A percentile compares a stretch with the other conserved stretches of the same genome.
phyloP scores from a whole-genome alignment of 345 rosid genomes.

The Hypericum perforatum region DNA sequence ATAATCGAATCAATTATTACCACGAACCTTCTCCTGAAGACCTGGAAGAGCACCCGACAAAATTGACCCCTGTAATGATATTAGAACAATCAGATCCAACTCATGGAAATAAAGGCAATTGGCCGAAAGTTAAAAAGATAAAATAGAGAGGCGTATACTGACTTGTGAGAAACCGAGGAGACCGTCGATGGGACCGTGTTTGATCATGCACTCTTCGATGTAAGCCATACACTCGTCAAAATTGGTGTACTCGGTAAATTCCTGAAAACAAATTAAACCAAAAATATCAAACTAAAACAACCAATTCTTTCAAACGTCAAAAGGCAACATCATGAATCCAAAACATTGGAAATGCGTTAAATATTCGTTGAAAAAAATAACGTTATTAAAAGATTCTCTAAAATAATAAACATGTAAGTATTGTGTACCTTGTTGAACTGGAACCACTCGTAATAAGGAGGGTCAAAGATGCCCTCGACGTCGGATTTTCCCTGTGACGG shows the following conservation, averaged over 20 bases:
- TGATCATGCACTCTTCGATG: conserved; percentile 51
- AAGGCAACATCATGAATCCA: too few relatives aligned
- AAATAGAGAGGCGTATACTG: not conserved
- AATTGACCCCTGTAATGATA: conserved; percentile 52
- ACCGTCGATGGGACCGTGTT: conserved; percentile 80
- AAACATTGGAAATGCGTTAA: too few relatives aligned
- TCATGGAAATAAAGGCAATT: not conserved
- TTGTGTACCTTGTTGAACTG: conserved; percentile 26
- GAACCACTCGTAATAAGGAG: conserved; percentile 96
- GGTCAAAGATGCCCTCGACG: conserved; percentile 77
- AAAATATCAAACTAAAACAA: too few relatives aligned
- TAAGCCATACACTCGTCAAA: conserved; percentile 59
- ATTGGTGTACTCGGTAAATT: conserved; percentile 58
- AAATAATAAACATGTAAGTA: too few relatives aligned
- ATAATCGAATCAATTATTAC: not conserved
- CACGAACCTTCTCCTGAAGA: conserved; percentile 53
- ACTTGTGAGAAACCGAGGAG: conserved; percentile 89
- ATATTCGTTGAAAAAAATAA: too few relatives aligned
- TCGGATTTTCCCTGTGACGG: conserved; percentile 12
- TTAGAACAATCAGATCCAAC: not conserved
- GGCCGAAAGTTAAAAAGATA: too few relatives aligned
- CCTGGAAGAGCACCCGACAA: conserved; percentile 66
- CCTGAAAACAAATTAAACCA: too few relatives aligned
- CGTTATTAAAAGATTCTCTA: not conserved
- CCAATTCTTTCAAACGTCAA: too few relatives aligned